phyloP scores from a whole-genome alignment of 2,329 filamentous ascomycete species.

The Nigrograna mackinnonii region DNA sequence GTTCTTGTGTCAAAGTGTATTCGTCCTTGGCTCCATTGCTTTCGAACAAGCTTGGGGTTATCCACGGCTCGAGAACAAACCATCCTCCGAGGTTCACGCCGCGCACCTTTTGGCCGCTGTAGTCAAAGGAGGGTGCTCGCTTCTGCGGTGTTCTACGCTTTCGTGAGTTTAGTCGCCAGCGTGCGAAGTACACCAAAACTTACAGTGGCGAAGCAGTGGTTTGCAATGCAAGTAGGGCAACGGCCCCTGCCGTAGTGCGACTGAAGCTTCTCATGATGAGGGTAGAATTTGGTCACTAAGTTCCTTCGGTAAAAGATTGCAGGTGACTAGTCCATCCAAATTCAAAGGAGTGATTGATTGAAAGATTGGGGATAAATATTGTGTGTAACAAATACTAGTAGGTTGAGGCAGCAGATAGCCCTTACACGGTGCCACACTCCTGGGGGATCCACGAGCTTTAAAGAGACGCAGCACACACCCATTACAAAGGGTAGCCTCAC shows the following conservation, averaged over 20 bases:
- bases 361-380: conserved; percentile 6
- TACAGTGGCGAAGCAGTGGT: conserved; percentile 36
- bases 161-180: conserved; percentile 6
- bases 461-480: conserved; percentile 6
- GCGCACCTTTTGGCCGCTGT: conserved; percentile 58
- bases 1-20: conserved; percentile 54
- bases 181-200: conserved; percentile 6
- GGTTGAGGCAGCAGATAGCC: conserved; percentile 6
- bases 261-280: conserved; percentile 31
- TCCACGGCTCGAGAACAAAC: conserved; percentile 68
- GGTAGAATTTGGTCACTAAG: not conserved
- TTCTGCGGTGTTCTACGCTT: conserved; percentile 22
- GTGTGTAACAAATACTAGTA: conserved; percentile 12
- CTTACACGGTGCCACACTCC: conserved; percentile 3
- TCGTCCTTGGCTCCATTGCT: conserved; percentile 60
- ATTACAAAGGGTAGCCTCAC: too few species aligned
- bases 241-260: conserved; percentile 17
- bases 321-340: conserved; percentile 14
- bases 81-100: conserved; percentile 70
- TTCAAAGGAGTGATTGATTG: not conserved
- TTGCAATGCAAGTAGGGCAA: conserved; percentile 34
- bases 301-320: conserved; percentile 7
- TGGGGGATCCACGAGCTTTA: conserved; percentile 17
- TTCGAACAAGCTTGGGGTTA: conserved; percentile 65
- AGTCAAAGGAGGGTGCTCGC: conserved; percentile 53